Evolutionary conservation across 768 basidiomycete genomes (phyloP), one percentile per base, ranked within the genome.

Genomic region (Amanita exitialis): DNA sequence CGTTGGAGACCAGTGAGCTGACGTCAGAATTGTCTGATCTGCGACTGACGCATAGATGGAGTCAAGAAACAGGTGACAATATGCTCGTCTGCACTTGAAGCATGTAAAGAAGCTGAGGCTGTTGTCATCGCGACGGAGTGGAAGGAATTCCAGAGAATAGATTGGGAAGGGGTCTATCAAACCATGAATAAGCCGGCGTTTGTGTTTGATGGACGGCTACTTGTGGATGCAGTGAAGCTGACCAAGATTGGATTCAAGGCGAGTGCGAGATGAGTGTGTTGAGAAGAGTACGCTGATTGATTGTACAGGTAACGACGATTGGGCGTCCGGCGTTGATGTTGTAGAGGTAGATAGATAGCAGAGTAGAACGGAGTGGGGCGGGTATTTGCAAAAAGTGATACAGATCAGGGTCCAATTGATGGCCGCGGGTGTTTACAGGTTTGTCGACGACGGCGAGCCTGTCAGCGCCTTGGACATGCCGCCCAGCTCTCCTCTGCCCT

Each of bases 111-210:
- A 53, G 83, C 90, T 39, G 96, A 97, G 65, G 95, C 92, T 3
- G 81, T 99, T 56, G 90, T 98, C 44, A 84, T 99, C 59, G 91
- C 90, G 23, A 99, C 96, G 2, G 95, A 95, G 69, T 96, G 93
- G 95, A 90, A 86, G 66, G 94, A 97, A 69, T 99, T 99, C 80
- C 78, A 78, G 62, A 78, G 84, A 35, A 87, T 99, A 57, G 83
- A 94, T 69, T 99, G 96, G 96, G 65, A 79, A 59, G 70, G 71
- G 32, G 86, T 97, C 37, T 96, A 97, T 70, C 66, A 71, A 46
- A 69, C 75, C 61, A 97, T 97, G 91, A 88, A 86, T 62, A 96
- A 98, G 75, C 96, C 96, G n/a, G 95, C 96, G 4, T 98, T 96
- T 62, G 77, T 99, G 56, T 97, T 97, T 61, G 95, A 98, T 63